These are phyloP conservation scores for Samsoniella hepiali DNA, from an alignment of 2,329 filamentous ascomycete genomes.

Conservation along the genomic window DNA sequence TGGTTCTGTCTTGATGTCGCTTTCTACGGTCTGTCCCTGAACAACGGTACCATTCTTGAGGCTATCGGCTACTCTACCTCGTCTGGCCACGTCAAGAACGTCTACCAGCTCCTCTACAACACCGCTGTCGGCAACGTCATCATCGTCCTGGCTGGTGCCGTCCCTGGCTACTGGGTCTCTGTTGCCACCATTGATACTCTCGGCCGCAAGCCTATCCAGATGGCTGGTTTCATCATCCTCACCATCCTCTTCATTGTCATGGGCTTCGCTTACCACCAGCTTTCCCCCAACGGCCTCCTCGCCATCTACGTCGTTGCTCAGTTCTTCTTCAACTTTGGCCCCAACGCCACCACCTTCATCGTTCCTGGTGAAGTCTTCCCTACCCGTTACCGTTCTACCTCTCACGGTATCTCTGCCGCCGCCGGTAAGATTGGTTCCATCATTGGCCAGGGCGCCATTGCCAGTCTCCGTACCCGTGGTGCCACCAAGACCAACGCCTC, in stretches of 20 bases:
- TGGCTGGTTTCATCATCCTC: conserved; percentile 59
- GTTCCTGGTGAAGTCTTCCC: conserved; percentile 57
- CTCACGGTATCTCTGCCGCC: conserved; percentile 56
- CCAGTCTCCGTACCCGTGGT: conserved; percentile 48
- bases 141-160: conserved; percentile 72
- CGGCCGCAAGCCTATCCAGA: conserved; percentile 74
- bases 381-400: conserved; percentile 54
- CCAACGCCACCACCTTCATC: conserved; percentile 56
- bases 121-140: conserved; percentile 77
- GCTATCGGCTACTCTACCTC: conserved; percentile 68
- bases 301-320: conserved; percentile 55
- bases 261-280: conserved; percentile 58
- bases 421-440: conserved; percentile 55
- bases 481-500: conserved; percentile 35
- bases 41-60: conserved; percentile 69
- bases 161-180: conserved; percentile 80
- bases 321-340: conserved; percentile 59
- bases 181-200: conserved; percentile 70
- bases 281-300: conserved; percentile 51
- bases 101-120: conserved; percentile 70
- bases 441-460: conserved; percentile 56
- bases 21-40: conserved; percentile 68
- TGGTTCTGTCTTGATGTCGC: conserved; percentile 72
- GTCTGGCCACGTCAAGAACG: conserved; percentile 42
- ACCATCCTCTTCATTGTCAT: conserved; percentile 61